Evolutionary conservation across 306 rosid genomes (phyloP).

Genomic region (Parietaria judaica): DNA sequence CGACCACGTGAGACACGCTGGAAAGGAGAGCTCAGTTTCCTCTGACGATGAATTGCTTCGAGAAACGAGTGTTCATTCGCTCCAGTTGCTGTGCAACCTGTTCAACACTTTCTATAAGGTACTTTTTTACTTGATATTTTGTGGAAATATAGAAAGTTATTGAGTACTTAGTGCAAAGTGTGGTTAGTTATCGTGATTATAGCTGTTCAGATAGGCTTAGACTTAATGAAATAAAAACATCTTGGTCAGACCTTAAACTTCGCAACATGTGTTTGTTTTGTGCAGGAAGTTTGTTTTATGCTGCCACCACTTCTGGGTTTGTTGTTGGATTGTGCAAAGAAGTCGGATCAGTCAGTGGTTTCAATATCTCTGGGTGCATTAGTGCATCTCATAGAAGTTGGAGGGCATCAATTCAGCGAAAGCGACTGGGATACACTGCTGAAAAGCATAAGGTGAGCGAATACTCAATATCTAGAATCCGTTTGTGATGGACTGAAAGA

Average conservation of each 20-base stretch:
- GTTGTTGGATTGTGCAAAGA: constrained; percentile 95
- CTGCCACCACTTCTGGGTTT: constrained; percentile 81
- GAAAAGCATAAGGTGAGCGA: constrained; percentile 74
- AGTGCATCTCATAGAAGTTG: constrained; percentile 94
- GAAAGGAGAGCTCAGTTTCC: constrained; percentile 62
- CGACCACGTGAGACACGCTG: constrained; percentile 96
- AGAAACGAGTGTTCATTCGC: constrained; percentile 94
- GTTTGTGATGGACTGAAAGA: too few relatives aligned
- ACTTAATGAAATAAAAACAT: too few relatives aligned
- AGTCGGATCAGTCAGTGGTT: constrained; percentile 95
- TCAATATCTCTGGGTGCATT: constrained; percentile 96
- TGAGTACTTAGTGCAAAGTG: too few relatives aligned
- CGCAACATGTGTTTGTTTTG: constrained; percentile 19
- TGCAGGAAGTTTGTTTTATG: constrained; percentile 99
- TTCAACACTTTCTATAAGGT: constrained; percentile 98
- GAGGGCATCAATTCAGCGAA: constrained; percentile 97
- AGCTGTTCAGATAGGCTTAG: too few relatives aligned
- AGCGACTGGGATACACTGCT: constrained; percentile 89
- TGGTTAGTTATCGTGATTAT: background rate
- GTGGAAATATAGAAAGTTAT: too few relatives aligned
- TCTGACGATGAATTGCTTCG: constrained; percentile 79
- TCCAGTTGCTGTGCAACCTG: constrained; percentile 96
- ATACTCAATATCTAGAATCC: constrained; percentile 16
- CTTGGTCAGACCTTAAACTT: background rate
- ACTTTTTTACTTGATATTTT: constrained; percentile 12